phyloP scores from a whole-genome alignment of 129 eudicot genomes.

The Saposhnikovia divaricata region DNA sequence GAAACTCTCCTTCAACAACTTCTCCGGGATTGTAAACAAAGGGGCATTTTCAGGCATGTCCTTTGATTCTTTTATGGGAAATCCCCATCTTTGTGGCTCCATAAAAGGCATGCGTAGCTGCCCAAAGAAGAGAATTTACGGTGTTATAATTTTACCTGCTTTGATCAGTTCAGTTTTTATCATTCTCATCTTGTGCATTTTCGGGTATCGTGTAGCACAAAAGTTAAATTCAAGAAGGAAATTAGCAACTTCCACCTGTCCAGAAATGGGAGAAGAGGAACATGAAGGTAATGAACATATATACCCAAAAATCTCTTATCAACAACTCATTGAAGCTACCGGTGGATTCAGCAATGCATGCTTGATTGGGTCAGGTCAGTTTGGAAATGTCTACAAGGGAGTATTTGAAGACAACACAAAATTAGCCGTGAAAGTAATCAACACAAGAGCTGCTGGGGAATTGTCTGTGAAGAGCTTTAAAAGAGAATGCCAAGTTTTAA shows the following conservation, averaged over 20 bases:
- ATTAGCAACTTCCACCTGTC: conserved; percentile 16
- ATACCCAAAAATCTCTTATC: conserved; percentile 52
- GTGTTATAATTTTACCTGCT: conserved; percentile 26
- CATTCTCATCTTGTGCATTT: conserved; percentile 35
- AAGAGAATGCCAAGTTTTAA: conserved; percentile 72
- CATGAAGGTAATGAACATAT: conserved; percentile 18
- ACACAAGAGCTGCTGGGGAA: conserved; percentile 22
- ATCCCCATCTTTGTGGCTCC: conserved; percentile 50
- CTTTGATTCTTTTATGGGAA: conserved; percentile 55
- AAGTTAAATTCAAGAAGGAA: conserved; percentile 32
- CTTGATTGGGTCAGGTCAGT: conserved; percentile 62
- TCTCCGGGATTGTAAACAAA: conserved; percentile 42
- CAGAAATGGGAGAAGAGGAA: conserved; percentile 26
- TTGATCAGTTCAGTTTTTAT: conserved; percentile 35
- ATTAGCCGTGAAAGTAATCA: conserved; percentile 67
- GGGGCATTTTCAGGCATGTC: conserved; percentile 39
- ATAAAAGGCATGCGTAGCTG: conserved; percentile 46
- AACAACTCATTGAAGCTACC: conserved; percentile 65
- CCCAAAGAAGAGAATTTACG: conserved; percentile 18
- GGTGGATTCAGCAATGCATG: conserved; percentile 49
- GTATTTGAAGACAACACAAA: conserved; percentile 50
- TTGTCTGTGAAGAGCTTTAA: conserved; percentile 38
- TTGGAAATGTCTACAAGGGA: conserved; percentile 81
- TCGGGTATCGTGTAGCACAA: conserved; percentile 26
- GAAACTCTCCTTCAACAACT: conserved; percentile 60